Conservation (phyloP, 2,329 filamentous ascomycete genomes). For the Biscogniauxia marginata region DNA sequence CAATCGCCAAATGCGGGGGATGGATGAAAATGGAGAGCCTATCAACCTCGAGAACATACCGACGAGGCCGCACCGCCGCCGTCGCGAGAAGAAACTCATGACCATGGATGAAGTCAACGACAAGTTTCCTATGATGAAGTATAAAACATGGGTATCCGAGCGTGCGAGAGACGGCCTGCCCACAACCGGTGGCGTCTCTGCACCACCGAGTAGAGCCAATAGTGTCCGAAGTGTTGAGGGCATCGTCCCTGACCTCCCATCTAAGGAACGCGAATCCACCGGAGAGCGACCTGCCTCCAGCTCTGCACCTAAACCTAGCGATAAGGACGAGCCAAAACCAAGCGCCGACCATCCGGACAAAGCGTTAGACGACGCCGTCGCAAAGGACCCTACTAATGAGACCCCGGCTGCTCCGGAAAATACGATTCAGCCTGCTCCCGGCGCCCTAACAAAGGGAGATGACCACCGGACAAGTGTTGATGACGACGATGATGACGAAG, state of each 20-base stretch:
- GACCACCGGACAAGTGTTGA: slow-evolving; percentile 37
- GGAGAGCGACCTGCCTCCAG: slow-evolving; percentile 39
- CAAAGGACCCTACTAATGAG: not conserved
- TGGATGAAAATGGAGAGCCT: slow-evolving; percentile 78
- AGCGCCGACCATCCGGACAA: slow-evolving; percentile 23
- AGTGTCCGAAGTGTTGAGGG: slow-evolving; percentile 70
- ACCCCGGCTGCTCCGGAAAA: slow-evolving; percentile 10
- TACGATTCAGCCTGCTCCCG: slow-evolving; percentile 20
- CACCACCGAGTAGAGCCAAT: slow-evolving; percentile 67
- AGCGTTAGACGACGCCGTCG: slow-evolving; percentile 16
- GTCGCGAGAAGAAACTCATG: slow-evolving; percentile 98
- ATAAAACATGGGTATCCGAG: slow-evolving; percentile 88
- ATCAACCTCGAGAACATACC: slow-evolving; percentile 87
- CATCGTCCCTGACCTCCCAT: slow-evolving; percentile 43
- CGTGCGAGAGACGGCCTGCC: slow-evolving; percentile 82
- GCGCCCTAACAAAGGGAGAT: slow-evolving; percentile 26
- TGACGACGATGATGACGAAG: slow-evolving; percentile 63
- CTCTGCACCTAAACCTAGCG: slow-evolving; percentile 20
- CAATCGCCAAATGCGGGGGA: slow-evolving; percentile 71
- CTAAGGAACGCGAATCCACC: slow-evolving; percentile 45
- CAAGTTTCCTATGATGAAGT: slow-evolving; percentile 92
- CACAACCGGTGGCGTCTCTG: slow-evolving; percentile 78
- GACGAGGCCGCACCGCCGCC: slow-evolving; percentile 72
- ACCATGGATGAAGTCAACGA: slow-evolving; percentile 98
- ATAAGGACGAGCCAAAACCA: slow-evolving; percentile 30